phyloP scores from a whole-genome alignment of 2,329 filamentous ascomycete species.

The Byssoonygena ceratinophila region DNA sequence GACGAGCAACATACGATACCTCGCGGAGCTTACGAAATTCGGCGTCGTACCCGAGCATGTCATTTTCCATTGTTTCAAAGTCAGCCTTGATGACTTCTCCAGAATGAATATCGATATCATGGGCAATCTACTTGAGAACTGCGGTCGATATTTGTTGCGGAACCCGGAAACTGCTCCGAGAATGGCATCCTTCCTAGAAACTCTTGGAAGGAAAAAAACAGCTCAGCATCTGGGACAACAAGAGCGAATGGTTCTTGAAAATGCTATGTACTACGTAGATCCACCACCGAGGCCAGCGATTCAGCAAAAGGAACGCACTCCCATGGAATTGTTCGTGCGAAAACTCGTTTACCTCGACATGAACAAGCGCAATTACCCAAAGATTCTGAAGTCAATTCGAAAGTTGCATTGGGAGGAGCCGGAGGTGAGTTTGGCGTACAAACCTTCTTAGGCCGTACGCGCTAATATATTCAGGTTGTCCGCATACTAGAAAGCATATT shows the following conservation, averaged over 20 bases:
- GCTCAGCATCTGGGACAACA: conserved; percentile 91
- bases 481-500: conserved; percentile 78
- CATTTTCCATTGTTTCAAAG: conserved; percentile 96
- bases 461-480: conserved; percentile 45
- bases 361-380: conserved; percentile 87
- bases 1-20: conserved; percentile 89
- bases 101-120: conserved; percentile 99
- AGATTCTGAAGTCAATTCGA: conserved; percentile 84
- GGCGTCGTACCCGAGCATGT: conserved; percentile 96
- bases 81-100: conserved; percentile 94
- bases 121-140: conserved; percentile 90
- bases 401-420: conserved; percentile 95
- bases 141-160: conserved; percentile 82
- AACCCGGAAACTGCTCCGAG: conserved; percentile 86
- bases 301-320: conserved; percentile 89
- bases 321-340: conserved; percentile 82
- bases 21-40: conserved; percentile 95
- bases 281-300: conserved; percentile 88
- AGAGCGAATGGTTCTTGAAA: conserved; percentile 96
- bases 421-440: conserved; percentile 45
- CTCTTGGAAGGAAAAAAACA: conserved; percentile 86
- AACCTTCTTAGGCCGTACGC: background rate
- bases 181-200: conserved; percentile 91
- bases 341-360: conserved; percentile 90
- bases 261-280: conserved; percentile 95